phyloP scores from a whole-genome alignment of 768 basidiomycete species.

The Tylopilus felleus region DNA sequence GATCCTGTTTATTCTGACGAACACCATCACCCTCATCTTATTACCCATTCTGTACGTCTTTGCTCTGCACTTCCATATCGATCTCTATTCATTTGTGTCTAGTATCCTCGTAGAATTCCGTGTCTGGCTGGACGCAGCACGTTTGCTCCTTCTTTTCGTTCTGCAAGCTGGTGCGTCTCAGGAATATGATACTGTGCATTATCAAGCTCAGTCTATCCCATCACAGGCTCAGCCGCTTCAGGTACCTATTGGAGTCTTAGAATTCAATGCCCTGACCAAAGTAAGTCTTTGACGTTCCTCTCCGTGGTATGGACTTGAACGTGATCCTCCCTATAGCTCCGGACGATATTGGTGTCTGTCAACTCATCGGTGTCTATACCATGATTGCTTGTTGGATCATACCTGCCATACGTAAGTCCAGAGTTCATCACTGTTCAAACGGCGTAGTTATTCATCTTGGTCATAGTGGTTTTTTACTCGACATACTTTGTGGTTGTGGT shows the following conservation, averaged over 20 bases:
- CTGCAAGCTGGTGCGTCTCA: conserved; percentile 44
- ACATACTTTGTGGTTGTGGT: conserved; percentile 38
- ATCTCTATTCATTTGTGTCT: neutral
- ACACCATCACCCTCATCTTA: conserved; percentile 39
- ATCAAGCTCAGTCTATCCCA: neutral
- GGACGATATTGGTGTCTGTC: conserved; percentile 44
- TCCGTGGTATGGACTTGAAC: neutral
- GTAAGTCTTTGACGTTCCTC: conserved; percentile 27
- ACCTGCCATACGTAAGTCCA: conserved; percentile 47
- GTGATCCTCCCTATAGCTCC: conserved; percentile 27
- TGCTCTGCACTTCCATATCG: neutral
- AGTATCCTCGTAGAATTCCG: conserved; percentile 49
- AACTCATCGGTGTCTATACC: conserved; percentile 46
- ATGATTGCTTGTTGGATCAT: conserved; percentile 51
- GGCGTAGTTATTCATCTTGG: conserved; percentile 4
- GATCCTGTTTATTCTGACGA: conserved; percentile 39
- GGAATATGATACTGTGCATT: neutral
- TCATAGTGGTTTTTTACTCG: conserved; percentile 43
- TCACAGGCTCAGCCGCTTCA: conserved; percentile 40
- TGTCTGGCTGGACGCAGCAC: conserved; percentile 51
- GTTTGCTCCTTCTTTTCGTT: conserved; percentile 44
- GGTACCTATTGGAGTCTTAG: conserved; percentile 42
- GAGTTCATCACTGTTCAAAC: neutral
- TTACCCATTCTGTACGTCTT: conserved; percentile 42
- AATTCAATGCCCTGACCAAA: conserved; percentile 42